Evolutionary conservation across 2,329 filamentous ascomycete species (phyloP).

Genomic region (Xylaria sp.): DNA sequence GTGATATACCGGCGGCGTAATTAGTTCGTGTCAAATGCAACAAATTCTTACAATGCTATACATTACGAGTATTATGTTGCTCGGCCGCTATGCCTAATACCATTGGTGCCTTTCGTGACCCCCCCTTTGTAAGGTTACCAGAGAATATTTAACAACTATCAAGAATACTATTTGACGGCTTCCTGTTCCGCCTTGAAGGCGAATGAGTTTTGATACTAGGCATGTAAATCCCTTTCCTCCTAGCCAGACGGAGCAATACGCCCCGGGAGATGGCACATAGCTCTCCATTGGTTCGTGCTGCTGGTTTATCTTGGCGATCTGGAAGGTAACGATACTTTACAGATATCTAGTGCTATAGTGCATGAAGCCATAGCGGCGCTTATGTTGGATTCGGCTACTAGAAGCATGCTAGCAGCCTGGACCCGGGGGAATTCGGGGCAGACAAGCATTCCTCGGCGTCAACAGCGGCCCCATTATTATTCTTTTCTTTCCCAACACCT

Average conservation of each 20-base stretch:
- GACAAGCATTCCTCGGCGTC: slow-evolving; percentile 24
- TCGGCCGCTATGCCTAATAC: neutral
- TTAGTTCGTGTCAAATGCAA: neutral
- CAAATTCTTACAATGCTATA: neutral
- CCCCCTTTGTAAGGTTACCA: neutral
- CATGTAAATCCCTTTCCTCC: slow-evolving; percentile 12
- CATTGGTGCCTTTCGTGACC: neutral
- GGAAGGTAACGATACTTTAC: slow-evolving; percentile 28
- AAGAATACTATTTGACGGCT: no score
- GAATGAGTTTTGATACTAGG: neutral
- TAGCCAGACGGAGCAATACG: slow-evolving; percentile 19
- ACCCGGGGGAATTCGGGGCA: slow-evolving; percentile 29
- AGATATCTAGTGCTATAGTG: slow-evolving; percentile 7
- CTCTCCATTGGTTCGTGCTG: slow-evolving; percentile 19
- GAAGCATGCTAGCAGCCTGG: slow-evolving; percentile 28
- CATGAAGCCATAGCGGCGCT: slow-evolving; percentile 20
- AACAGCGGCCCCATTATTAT: slow-evolving; percentile 23
- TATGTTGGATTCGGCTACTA: slow-evolving; percentile 30
- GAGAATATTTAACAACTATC: neutral
- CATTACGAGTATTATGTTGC: neutral
- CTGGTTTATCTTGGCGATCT: slow-evolving; percentile 29
- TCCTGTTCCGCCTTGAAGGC: neutral
- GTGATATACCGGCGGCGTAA: neutral
- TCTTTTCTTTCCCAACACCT: slow-evolving; percentile 10
- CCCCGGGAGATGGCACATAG: slow-evolving; percentile 9